These are phyloP conservation scores for Aspergillus amoenus DNA, from an alignment of 2,329 filamentous ascomycete genomes.

Conservation along the genomic window DNA sequence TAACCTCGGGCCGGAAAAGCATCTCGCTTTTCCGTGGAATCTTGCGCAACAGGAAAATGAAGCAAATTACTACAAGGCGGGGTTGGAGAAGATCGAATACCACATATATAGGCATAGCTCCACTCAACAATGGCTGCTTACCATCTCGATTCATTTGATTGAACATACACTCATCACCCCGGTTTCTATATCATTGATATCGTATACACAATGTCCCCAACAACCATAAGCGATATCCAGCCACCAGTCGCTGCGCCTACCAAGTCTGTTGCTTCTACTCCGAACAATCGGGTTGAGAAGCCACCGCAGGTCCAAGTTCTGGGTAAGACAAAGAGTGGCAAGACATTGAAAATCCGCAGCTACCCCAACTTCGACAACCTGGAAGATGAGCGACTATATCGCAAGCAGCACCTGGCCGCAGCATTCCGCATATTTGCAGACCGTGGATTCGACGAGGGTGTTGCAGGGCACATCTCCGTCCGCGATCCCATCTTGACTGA, in stretches of 20 bases:
- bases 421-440: conserved; percentile 33
- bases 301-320: conserved; percentile 11
- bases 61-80: neutral
- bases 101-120: too few relatives aligned
- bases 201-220: neutral
- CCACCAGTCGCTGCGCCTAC: neutral
- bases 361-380: conserved; percentile 16
- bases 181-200: too few relatives aligned
- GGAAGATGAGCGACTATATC: conserved; percentile 41
- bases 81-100: neutral
- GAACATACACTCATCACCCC: too few relatives aligned
- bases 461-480: conserved; percentile 46
- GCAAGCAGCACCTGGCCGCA: conserved; percentile 48
- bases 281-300: neutral
- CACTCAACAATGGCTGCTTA: too few relatives aligned
- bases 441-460: conserved; percentile 19
- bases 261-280: neutral
- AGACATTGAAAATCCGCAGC: conserved; percentile 10
- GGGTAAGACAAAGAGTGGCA: conserved; percentile 12
- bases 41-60: neutral
- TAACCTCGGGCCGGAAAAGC: conserved; percentile 1
- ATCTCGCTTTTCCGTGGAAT: neutral
- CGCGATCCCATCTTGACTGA: conserved; percentile 35
- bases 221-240: conserved; percentile 3
- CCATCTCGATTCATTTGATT: too few relatives aligned